These are phyloP conservation scores for Rhinocladiella mackenziei DNA, from an alignment of 2,329 filamentous ascomycete genomes.

Conservation along the genomic window DNA sequence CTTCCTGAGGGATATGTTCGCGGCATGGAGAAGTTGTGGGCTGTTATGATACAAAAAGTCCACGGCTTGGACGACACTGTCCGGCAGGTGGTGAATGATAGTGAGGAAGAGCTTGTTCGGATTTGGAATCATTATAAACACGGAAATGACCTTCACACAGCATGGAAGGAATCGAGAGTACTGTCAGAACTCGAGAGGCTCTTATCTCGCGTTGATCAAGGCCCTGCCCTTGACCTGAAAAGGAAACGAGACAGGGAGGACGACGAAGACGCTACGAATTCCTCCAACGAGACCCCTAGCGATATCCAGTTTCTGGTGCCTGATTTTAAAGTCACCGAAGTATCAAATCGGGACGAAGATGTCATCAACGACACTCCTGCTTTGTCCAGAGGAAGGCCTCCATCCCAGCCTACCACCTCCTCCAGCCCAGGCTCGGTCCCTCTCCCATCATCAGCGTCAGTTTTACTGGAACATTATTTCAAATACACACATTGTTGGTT, in stretches of 20 bases:
- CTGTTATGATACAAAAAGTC: constrained; percentile 42
- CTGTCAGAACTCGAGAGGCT: constrained; percentile 41
- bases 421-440: constrained; percentile 13
- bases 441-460: constrained; percentile 50
- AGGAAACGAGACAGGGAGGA: constrained; percentile 35
- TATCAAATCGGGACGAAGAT: neutral
- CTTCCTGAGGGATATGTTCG: constrained; percentile 47
- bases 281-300: constrained; percentile 19
- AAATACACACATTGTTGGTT: constrained; percentile 58
- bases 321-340: constrained; percentile 10
- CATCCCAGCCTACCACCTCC: neutral
- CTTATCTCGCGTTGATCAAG: constrained; percentile 35
- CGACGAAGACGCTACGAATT: constrained; percentile 3
- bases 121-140: constrained; percentile 40
- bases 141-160: constrained; percentile 42
- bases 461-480: constrained; percentile 55
- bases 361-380: neutral
- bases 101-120: constrained; percentile 35
- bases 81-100: constrained; percentile 36
- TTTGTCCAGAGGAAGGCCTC: neutral
- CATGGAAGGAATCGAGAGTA: constrained; percentile 43
- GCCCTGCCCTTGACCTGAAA: constrained; percentile 31
- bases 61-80: constrained; percentile 44
- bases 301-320: constrained; percentile 1
- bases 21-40: constrained; percentile 46